Percentiles rank a stretch among this genome's conserved stretches.
These are phyloP conservation scores for Dacryopinax spathularia DNA, from an alignment of 768 basidiomycete species.

Conservation along the genomic window DNA sequence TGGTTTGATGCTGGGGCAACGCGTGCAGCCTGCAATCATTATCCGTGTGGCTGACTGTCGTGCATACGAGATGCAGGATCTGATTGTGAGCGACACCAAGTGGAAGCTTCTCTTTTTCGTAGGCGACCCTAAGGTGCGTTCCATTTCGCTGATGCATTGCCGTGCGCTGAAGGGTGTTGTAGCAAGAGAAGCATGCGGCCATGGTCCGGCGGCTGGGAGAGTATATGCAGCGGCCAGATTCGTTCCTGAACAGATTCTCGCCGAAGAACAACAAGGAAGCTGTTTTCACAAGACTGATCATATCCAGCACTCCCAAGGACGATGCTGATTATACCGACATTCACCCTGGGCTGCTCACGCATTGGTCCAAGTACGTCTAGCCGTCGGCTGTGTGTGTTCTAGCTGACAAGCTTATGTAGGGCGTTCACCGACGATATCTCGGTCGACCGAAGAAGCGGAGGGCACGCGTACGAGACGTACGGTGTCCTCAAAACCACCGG, in stretches of 20 bases:
- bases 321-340: conserved; percentile 30
- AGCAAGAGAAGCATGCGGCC: conserved; percentile 18
- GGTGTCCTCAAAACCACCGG: conserved; percentile 34
- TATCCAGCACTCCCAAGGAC: conserved; percentile 18
- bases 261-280: conserved; percentile 17
- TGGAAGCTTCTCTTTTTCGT: conserved; percentile 47
- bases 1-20: conserved; percentile 37
- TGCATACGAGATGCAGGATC: conserved; percentile 40
- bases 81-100: conserved; percentile 36
- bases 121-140: conserved; percentile 27
- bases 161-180: not conserved
- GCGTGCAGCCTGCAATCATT: conserved; percentile 37
- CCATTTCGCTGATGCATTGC: not conserved
- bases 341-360: conserved; percentile 34
- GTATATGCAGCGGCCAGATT: conserved; percentile 20
- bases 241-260: conserved; percentile 24
- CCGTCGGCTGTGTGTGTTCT: too few relatives aligned
- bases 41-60: conserved; percentile 39
- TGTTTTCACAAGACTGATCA: conserved; percentile 25
- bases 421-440: conserved; percentile 46
- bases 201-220: conserved; percentile 24
- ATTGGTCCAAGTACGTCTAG: conserved; percentile 43
- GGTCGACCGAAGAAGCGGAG: conserved; percentile 31
- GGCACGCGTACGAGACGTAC: conserved; percentile 42
- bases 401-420: conserved; percentile 24